A percentile compares a stretch with the other conserved stretches of the same genome.
phyloP scores from a whole-genome alignment of 2,329 filamentous ascomycete genomes.

The Alternaria gaisen region DNA sequence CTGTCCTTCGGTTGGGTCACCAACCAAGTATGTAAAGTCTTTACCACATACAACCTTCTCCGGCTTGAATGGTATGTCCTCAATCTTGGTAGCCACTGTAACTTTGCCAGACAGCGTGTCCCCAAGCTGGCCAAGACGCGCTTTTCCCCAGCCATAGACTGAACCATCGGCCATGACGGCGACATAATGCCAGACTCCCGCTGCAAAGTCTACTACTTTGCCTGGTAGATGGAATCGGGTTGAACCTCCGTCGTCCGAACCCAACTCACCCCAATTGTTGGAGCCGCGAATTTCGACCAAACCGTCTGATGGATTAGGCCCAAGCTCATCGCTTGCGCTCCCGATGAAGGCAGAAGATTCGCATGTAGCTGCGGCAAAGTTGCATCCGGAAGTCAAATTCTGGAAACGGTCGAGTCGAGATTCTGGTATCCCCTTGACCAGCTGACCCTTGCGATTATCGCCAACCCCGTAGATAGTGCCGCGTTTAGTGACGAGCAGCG shows the following conservation, averaged over 20 bases:
- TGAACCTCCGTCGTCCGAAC: constrained; percentile 8
- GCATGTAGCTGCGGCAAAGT: constrained; percentile 33
- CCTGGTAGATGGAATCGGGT: constrained; percentile 7
- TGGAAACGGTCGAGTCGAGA: constrained; percentile 16
- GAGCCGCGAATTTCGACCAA: constrained; percentile 26
- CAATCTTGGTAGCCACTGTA: constrained; percentile 25
- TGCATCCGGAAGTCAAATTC: not conserved
- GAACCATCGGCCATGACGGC: constrained; percentile 77
- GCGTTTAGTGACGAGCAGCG: constrained; percentile 70
- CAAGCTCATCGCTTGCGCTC: not conserved
- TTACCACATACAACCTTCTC: constrained; percentile 77
- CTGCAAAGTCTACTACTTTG: constrained; percentile 68
- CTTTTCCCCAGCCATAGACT: constrained; percentile 88
- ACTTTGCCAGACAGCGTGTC: constrained; percentile 55
- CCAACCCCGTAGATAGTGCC: constrained; percentile 73
- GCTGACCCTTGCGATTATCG: constrained; percentile 61
- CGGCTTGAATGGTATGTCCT: constrained; percentile 67
- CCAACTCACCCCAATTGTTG: constrained; percentile 40
- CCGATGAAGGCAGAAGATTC: constrained; percentile 38
- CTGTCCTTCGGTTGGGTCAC: constrained; percentile 63
- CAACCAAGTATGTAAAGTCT: constrained; percentile 82
- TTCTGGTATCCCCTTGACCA: constrained; percentile 34
- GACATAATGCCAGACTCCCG: constrained; percentile 81
- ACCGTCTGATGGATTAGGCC: not conserved
- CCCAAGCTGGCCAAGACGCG: constrained; percentile 85